These are phyloP conservation scores for Ambrosia artemisiifolia DNA, from an alignment of 129 eudicot species.

Conservation along the genomic window DNA sequence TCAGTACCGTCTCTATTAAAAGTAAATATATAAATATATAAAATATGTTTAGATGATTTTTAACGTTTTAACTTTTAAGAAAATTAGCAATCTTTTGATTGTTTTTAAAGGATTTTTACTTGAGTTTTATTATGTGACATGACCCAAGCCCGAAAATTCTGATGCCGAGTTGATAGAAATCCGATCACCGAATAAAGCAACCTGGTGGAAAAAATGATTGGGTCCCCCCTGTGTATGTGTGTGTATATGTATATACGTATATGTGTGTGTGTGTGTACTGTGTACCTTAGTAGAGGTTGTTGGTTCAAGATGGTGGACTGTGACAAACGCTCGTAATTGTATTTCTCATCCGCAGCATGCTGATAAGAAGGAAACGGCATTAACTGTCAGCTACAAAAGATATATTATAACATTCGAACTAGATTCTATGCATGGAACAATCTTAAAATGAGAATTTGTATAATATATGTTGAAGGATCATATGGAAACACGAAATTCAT, in stretches of 20 bases:
- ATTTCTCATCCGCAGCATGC: slow-evolving; percentile 99
- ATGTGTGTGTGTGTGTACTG: neutral
- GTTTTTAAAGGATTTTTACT: too few relatives aligned
- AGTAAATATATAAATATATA: too few relatives aligned
- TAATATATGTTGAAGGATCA: neutral
- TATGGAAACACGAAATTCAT: neutral
- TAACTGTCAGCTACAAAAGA: slow-evolving; percentile 13
- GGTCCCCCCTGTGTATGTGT: too few relatives aligned
- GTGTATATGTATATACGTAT: neutral
- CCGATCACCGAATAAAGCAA: too few relatives aligned
- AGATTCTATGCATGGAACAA: slow-evolving; percentile 15
- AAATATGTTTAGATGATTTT: too few relatives aligned
- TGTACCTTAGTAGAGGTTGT: slow-evolving; percentile 83
- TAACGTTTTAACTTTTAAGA: too few relatives aligned
- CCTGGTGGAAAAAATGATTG: too few relatives aligned
- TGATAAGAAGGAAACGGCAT: slow-evolving; percentile 28
- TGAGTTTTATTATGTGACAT: too few relatives aligned
- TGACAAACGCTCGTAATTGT: slow-evolving; percentile 84
- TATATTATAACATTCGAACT: neutral
- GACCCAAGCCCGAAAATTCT: too few relatives aligned
- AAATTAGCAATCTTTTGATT: too few relatives aligned
- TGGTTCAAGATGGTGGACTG: slow-evolving; percentile 81
- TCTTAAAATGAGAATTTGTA: slow-evolving; percentile 8
- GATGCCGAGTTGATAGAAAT: too few relatives aligned
- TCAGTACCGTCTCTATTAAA: too few relatives aligned